phyloP scores from a whole-genome alignment of 257 asterid species.

The Striga asiatica region DNA sequence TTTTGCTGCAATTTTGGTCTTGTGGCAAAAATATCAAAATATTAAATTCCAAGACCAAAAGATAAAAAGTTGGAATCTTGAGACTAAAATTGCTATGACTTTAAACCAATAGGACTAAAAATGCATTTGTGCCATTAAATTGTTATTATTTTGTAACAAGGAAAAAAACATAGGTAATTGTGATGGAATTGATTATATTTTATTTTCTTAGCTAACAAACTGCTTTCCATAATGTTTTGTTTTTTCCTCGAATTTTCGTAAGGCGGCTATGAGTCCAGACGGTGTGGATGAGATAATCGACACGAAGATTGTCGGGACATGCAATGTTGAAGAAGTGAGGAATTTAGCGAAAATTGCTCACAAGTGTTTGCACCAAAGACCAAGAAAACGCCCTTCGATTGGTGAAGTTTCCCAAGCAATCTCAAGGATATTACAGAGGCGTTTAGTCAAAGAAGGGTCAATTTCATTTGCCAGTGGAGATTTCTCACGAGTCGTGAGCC shows the following conservation, averaged over 20 bases:
- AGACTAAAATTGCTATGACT: too few relatives aligned
- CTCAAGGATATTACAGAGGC: slow-evolving; percentile 53
- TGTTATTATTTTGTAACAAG: too few relatives aligned
- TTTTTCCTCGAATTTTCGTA: neutral
- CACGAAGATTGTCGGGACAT: slow-evolving; percentile 52
- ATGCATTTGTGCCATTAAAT: too few relatives aligned
- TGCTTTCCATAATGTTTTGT: neutral
- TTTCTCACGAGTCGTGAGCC: slow-evolving; percentile 49
- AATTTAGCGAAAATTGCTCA: slow-evolving; percentile 63
- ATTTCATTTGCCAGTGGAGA: slow-evolving; percentile 57
- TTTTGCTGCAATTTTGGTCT: too few relatives aligned
- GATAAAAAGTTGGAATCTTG: too few relatives aligned
- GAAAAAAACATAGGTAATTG: too few relatives aligned
- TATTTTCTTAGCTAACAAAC: neutral
- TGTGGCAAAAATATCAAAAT: too few relatives aligned
- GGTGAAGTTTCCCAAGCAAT: slow-evolving; percentile 82
- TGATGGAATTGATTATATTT: neutral
- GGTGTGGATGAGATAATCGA: slow-evolving; percentile 92
- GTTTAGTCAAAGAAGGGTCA: slow-evolving; percentile 46
- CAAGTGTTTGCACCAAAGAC: slow-evolving; percentile 53
- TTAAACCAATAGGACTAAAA: too few relatives aligned
- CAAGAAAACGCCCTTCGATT: slow-evolving; percentile 69
- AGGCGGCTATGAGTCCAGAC: slow-evolving; percentile 88
- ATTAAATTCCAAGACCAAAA: too few relatives aligned
- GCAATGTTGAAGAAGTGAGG: slow-evolving; percentile 61